phyloP scores from a whole-genome alignment of 2,329 filamentous ascomycete genomes.

The Arthroderma sp. region DNA sequence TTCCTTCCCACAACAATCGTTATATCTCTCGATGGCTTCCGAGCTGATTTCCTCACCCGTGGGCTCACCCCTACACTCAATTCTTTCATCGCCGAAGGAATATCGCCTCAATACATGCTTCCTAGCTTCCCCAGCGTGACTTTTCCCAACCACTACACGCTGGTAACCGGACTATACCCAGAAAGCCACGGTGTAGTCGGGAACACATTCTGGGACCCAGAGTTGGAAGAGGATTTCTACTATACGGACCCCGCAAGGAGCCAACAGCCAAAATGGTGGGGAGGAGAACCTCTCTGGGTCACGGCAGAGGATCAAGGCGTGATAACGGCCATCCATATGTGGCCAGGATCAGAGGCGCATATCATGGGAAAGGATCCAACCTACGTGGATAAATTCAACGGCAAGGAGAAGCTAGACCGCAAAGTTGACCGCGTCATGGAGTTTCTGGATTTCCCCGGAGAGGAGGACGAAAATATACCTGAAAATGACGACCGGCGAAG shows the following conservation, averaged over 20 bases:
- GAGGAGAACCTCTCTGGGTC: conserved; percentile 83
- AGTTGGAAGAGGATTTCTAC: conserved; percentile 64
- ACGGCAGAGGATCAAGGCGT: conserved; percentile 76
- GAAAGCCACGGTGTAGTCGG: conserved; percentile 87
- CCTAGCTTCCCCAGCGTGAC: conserved; percentile 94
- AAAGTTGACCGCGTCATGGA: conserved; percentile 71
- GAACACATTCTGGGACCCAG: conserved; percentile 88
- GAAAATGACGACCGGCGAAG: conserved; percentile 42
- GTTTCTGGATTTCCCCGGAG: conserved; percentile 72
- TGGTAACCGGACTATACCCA: conserved; percentile 83
- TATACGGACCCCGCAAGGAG: conserved; percentile 67
- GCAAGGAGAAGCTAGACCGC: conserved; percentile 54
- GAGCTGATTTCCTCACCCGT: conserved; percentile 79
- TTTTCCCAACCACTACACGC: conserved; percentile 90
- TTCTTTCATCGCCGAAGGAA: conserved; percentile 63
- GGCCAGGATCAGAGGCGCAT: conserved; percentile 89
- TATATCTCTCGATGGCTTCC: conserved; percentile 89
- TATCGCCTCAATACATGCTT: conserved; percentile 83
- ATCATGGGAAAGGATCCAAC: conserved; percentile 61
- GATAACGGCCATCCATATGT: conserved; percentile 85
- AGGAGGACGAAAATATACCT: conserved; percentile 37
- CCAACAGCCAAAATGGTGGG: conserved; percentile 86
- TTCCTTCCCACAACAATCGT: conserved; percentile 89
- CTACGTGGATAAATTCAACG: conserved; percentile 75
- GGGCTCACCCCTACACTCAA: conserved; percentile 72